Evolutionary conservation across 2,329 filamentous ascomycete species (phyloP).

Genomic region (Volutella citrinella): DNA sequence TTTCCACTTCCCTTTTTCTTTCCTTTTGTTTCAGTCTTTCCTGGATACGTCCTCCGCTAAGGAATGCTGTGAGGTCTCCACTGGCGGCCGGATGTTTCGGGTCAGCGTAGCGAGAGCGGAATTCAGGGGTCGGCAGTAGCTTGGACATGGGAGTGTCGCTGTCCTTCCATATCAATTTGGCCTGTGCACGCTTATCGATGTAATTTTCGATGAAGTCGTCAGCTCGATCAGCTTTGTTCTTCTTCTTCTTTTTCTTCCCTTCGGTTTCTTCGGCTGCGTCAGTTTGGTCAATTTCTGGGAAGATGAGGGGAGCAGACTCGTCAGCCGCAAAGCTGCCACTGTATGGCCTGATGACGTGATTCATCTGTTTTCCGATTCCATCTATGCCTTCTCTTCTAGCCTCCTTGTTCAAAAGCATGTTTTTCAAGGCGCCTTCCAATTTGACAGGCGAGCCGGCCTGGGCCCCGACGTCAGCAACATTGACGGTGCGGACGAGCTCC

Average conservation of each 20-base stretch:
- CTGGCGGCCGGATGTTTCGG: conserved; percentile 6
- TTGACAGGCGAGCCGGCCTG: too few species aligned
- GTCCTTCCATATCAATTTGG: conserved; percentile 4
- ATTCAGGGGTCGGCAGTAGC: conserved; percentile 4
- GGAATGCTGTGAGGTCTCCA: conserved; percentile 4
- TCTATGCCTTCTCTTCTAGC: conserved; percentile 3
- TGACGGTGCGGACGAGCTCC: conserved; percentile 4
- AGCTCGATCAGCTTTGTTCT: conserved; percentile 1
- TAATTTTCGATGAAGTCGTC: conserved; percentile 1
- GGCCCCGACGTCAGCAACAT: too few species aligned
- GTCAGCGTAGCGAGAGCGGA: conserved; percentile 9
- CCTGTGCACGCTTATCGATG: conserved; percentile 4
- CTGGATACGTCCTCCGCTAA: conserved; percentile 8
- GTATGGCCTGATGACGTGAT: conserved; percentile 8
- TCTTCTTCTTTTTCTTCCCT: conserved; percentile 1
- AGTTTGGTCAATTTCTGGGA: conserved; percentile 38
- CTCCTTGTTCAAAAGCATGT: conserved; percentile 10
- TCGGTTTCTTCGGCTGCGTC: neutral
- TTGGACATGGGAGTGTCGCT: conserved; percentile 1
- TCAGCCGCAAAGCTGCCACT: conserved; percentile 35
- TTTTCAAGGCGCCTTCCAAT: too few species aligned
- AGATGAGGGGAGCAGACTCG: conserved; percentile 47
- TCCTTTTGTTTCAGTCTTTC: too few species aligned
- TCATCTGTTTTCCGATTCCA: neutral
- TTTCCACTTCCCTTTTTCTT: too few species aligned